A percentile compares a stretch with the other conserved stretches of the same genome.
Evolutionary conservation across 768 basidiomycete genomes (phyloP).

Genomic region (Trametes coccinea): DNA sequence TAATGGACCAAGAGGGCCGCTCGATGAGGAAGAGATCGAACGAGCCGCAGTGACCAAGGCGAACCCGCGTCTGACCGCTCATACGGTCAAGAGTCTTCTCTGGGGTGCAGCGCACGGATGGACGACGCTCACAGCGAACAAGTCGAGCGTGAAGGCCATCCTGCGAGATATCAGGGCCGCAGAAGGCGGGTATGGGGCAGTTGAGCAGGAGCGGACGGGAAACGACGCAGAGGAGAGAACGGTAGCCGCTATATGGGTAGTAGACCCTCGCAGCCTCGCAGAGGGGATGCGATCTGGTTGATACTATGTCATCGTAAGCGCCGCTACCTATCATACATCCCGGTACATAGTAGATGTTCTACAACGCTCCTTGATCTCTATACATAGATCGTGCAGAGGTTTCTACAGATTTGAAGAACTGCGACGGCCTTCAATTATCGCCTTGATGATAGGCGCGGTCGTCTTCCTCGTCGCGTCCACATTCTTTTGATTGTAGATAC

Average conservation of each 20-base stretch:
- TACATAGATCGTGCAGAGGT: no score
- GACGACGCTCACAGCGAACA: conserved; percentile 90
- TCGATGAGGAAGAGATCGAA: conserved; percentile 42
- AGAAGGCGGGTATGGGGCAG: conserved; percentile 31
- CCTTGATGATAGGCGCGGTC: conserved; percentile 65
- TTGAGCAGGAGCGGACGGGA: conserved; percentile 13
- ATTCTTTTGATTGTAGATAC: conserved; percentile 69
- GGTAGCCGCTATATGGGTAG: conserved; percentile 63
- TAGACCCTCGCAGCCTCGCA: conserved; percentile 79
- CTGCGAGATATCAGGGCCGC: conserved; percentile 59
- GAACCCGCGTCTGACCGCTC: conserved; percentile 65
- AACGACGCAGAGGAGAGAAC: conserved; percentile 5
- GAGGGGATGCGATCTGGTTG: conserved; percentile 51
- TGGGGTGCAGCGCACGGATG: conserved; percentile 67
- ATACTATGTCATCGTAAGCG: neutral
- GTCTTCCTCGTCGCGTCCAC: conserved; percentile 61
- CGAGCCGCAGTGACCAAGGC: conserved; percentile 54
- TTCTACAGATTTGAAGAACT: conserved; percentile 1
- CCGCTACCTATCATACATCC: no score
- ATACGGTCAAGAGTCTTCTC: conserved; percentile 74
- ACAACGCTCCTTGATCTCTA: no score
- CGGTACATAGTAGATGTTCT: no score
- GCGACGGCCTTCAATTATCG: conserved; percentile 50
- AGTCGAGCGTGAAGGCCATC: conserved; percentile 74
- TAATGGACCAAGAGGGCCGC: neutral